phyloP scores from a whole-genome alignment of 495 filamentous ascomycete genomes.

The Lophium mytilinum region DNA sequence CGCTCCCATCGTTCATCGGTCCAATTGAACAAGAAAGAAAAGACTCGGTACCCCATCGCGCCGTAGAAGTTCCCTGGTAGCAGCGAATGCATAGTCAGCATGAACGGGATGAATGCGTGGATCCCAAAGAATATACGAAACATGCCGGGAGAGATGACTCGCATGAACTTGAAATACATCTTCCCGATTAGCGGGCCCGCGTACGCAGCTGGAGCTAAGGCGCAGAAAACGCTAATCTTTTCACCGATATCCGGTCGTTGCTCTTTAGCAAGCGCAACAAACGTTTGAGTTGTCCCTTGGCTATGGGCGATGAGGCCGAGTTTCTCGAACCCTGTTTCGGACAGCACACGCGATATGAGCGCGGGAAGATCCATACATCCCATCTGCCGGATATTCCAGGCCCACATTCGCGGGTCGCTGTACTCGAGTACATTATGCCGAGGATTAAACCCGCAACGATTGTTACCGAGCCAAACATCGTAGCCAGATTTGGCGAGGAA shows the following conservation, averaged over 20 bases:
- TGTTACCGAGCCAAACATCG: constrained; percentile 95
- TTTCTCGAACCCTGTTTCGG: constrained; percentile 75
- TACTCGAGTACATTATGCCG: constrained; percentile 62
- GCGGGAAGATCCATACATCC: constrained; percentile 86
- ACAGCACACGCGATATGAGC: constrained; percentile 72
- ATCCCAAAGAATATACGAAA: constrained; percentile 87
- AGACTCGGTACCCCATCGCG: constrained; percentile 81
- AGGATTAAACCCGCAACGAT: constrained; percentile 79
- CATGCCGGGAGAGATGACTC: constrained; percentile 60
- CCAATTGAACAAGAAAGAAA: constrained; percentile 88
- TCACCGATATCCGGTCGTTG: constrained; percentile 83
- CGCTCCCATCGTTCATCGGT: constrained; percentile 79
- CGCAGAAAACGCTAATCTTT: constrained; percentile 85
- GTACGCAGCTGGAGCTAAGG: constrained; percentile 84
- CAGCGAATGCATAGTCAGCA: constrained; percentile 72
- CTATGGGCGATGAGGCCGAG: constrained; percentile 80
- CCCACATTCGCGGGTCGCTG: constrained; percentile 88
- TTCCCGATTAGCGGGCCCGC: constrained; percentile 80
- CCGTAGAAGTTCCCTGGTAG: constrained; percentile 66
- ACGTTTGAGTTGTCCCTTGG: constrained; percentile 85
- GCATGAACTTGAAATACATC: constrained; percentile 91
- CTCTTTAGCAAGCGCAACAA: constrained; percentile 84
- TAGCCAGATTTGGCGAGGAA: constrained; percentile 88
- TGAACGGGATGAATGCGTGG: constrained; percentile 89
- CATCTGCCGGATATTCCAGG: constrained; percentile 94